A percentile compares a stretch with the other conserved stretches of the same genome.
These are phyloP conservation scores for Isabelozyma rhagii DNA, from an alignment of 805 yeast genomes.

Conservation along the genomic window DNA sequence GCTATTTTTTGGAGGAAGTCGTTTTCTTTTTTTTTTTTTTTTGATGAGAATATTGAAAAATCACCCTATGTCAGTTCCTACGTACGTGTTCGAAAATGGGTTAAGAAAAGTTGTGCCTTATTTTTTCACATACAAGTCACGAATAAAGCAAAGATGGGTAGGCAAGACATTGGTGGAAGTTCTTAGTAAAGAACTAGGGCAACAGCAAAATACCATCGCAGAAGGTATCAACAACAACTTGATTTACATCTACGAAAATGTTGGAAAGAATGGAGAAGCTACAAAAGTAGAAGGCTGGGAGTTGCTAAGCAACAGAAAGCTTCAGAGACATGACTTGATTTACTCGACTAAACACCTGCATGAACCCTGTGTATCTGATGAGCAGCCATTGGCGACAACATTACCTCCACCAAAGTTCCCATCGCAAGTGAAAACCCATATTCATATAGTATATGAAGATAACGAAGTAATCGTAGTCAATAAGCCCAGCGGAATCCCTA, in stretches of 20 bases:
- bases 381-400: neutral
- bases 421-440: constrained; percentile 5
- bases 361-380: constrained; percentile 32
- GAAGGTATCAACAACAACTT: constrained; percentile 20
- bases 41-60: neutral
- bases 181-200: constrained; percentile 33
- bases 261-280: constrained; percentile 15
- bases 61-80: neutral
- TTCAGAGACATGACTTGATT: constrained; percentile 25
- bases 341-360: constrained; percentile 38
- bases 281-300: constrained; percentile 18
- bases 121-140: constrained; percentile 25
- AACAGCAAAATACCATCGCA: constrained; percentile 16
- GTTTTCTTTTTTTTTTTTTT: too few species aligned
- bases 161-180: constrained; percentile 30
- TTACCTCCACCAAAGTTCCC: neutral
- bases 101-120: constrained; percentile 36
- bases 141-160: constrained; percentile 38
- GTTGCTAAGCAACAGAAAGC: constrained; percentile 5
- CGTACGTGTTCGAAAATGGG: constrained; percentile 20
- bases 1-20: too few species aligned
- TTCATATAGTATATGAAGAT: constrained; percentile 33
- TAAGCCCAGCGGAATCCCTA: constrained; percentile 54
- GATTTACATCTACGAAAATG: constrained; percentile 22
- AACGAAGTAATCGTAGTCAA: constrained; percentile 39